Evolutionary conservation across 1,284 basidiomycete species (phyloP).

Genomic region (Mrakiaceae sp.): DNA sequence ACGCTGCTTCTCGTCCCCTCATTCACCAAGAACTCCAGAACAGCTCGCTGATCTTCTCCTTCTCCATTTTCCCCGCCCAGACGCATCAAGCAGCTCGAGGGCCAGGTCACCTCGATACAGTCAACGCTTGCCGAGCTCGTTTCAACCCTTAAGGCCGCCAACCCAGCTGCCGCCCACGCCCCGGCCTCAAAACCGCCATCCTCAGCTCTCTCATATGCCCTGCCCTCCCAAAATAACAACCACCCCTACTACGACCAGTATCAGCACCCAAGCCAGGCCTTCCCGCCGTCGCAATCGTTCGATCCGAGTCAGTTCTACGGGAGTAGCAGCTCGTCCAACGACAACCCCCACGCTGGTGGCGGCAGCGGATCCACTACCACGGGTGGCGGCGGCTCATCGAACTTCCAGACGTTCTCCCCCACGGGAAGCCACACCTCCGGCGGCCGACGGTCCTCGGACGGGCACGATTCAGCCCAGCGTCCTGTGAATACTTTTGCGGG

Average conservation of each 20-base stretch:
- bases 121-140: constrained; percentile 65
- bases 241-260: neutral
- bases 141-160: constrained; percentile 24
- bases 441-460: too few species aligned
- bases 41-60: too few species aligned
- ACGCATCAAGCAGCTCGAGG: constrained; percentile 71
- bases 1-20: neutral
- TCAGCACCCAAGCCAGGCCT: too few species aligned
- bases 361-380: too few species aligned
- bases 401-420: too few species aligned
- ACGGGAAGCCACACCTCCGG: too few species aligned
- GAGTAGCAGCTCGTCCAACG: neutral
- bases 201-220: neutral
- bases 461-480: too few species aligned
- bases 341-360: too few species aligned
- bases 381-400: too few species aligned
- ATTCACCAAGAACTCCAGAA: neutral
- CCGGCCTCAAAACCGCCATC: neutral
- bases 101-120: constrained; percentile 66
- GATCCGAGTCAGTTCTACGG: too few species aligned
- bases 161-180: neutral
- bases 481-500: too few species aligned
- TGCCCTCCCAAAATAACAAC: neutral
- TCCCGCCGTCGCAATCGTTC: neutral
- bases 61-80: constrained; percentile 36